These are phyloP conservation scores for Crithidia thermophila DNA, from an alignment of 208 protist species.

Conservation along the genomic window DNA sequence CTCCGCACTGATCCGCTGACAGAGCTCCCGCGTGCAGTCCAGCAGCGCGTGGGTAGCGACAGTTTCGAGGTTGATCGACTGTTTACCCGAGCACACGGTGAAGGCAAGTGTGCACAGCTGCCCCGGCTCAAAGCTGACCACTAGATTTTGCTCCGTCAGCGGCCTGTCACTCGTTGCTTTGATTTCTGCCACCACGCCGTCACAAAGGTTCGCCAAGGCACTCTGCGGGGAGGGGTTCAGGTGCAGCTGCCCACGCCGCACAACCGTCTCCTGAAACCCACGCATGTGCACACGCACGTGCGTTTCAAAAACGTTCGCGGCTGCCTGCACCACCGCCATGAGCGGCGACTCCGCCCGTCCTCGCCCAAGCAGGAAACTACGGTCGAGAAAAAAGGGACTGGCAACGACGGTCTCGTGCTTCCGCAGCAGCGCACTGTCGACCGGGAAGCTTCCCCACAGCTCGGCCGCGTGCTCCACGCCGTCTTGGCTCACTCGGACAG, in stretches of 20 bases:
- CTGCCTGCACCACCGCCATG: constrained; percentile 36
- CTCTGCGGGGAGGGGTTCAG: not conserved
- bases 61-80: constrained; percentile 31
- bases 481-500: constrained; percentile 16
- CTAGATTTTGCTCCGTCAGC: constrained; percentile 12
- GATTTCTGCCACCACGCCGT: constrained; percentile 31
- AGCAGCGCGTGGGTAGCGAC: constrained; percentile 20
- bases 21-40: constrained; percentile 20
- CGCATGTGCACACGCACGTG: constrained; percentile 37
- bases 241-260: constrained; percentile 3
- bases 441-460: constrained; percentile 22
- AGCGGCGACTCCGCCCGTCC: constrained; percentile 12
- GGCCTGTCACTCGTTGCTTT: constrained; percentile 4
- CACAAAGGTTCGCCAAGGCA: constrained; percentile 6
- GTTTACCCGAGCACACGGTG: not conserved
- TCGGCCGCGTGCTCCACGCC: constrained; percentile 17
- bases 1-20: constrained; percentile 17
- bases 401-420: not conserved
- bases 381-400: constrained; percentile 19
- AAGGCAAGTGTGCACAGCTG: constrained; percentile 20
- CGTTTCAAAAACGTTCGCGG: constrained; percentile 34
- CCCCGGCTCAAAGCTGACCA: constrained; percentile 8
- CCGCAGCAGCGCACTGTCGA: constrained; percentile 8
- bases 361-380: constrained; percentile 21
- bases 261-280: constrained; percentile 13